Evolutionary conservation across 441 rosid genomes (phyloP).

Genomic region (Jatropha multifida): DNA sequence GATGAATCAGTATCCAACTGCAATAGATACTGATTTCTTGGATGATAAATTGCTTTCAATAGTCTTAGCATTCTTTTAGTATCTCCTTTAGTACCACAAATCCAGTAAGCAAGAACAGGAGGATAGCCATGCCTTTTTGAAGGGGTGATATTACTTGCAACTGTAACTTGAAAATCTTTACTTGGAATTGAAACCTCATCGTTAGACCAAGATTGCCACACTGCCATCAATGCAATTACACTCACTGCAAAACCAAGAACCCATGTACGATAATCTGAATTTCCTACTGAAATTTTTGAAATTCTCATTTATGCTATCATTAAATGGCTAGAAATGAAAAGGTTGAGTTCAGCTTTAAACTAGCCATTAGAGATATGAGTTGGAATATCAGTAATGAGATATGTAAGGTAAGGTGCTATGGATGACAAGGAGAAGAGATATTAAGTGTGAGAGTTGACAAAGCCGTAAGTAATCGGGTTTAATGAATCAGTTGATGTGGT

Average conservation of each 20-base stretch:
- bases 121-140: conserved; percentile 39
- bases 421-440: no score
- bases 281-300: conserved; percentile 21
- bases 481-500: background rate
- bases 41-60: conserved; percentile 51
- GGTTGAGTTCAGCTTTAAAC: no score
- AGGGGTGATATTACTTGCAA: background rate
- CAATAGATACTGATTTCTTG: conserved; percentile 53
- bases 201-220: conserved; percentile 27
- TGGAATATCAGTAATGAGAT: no score
- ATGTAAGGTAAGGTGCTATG: no score
- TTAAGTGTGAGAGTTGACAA: background rate
- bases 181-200: conserved; percentile 7
- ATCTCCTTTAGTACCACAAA: conserved; percentile 47
- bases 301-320: conserved; percentile 27
- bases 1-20: conserved; percentile 45
- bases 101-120: conserved; percentile 54
- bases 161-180: conserved; percentile 14
- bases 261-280: conserved; percentile 30
- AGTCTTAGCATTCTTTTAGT: conserved; percentile 41
- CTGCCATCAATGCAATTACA: conserved; percentile 23
- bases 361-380: no score
- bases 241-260: conserved; percentile 25
- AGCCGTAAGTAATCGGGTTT: background rate
- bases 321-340: background rate